These are phyloP conservation scores for Carpinus viminea DNA, from an alignment of 306 rosid species.

Conservation along the genomic window DNA sequence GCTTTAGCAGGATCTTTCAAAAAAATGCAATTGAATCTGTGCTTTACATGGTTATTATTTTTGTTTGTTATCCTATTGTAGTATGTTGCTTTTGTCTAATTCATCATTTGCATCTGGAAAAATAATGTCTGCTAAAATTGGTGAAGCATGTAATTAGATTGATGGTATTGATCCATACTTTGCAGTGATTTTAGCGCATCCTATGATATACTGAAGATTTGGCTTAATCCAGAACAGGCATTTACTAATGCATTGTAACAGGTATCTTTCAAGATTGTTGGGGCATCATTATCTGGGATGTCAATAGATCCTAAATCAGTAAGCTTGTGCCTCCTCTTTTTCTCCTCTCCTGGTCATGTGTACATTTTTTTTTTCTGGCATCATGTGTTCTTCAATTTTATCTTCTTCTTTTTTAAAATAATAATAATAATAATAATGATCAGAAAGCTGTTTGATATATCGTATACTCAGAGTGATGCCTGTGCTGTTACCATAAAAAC, in stretches of 20 bases:
- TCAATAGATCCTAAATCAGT: conserved; percentile 79
- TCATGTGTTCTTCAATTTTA: too few relatives aligned
- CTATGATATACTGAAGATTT: conserved; percentile 11
- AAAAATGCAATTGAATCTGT: background rate
- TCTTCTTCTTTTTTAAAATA: background rate
- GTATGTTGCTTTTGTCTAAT: background rate
- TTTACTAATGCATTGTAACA: conserved; percentile 34
- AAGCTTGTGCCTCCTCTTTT: conserved; percentile 41
- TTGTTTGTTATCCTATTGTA: conserved; percentile 6
- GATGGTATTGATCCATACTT: background rate
- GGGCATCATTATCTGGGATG: conserved; percentile 89
- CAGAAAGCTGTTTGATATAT: background rate
- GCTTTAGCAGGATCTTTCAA: background rate
- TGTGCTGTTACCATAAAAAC: background rate
- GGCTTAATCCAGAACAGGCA: conserved; percentile 19
- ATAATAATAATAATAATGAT: background rate
- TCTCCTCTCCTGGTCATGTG: background rate
- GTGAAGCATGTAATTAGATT: background rate
- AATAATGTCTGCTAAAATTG: background rate
- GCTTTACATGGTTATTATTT: background rate
- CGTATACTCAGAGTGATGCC: background rate
- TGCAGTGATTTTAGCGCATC: background rate
- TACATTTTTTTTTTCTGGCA: background rate
- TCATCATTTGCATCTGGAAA: conserved; percentile 9
- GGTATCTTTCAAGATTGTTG: conserved; percentile 82